These are phyloP conservation scores for Starmerella ratchasimensis DNA, from an alignment of 805 yeast genomes.

Conservation along the genomic window DNA sequence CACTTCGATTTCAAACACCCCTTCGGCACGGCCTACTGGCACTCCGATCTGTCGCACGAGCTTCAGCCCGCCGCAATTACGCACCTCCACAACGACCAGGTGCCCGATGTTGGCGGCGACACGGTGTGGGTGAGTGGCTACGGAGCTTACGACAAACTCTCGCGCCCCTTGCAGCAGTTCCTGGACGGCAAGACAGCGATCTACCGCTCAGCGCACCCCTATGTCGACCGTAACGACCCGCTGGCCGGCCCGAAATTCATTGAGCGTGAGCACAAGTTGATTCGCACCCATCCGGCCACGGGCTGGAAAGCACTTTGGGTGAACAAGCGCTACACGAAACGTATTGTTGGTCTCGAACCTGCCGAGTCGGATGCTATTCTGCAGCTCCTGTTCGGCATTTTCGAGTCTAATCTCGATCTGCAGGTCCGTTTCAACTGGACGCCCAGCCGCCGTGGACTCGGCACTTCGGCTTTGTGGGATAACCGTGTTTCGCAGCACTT, in stretches of 20 bases:
- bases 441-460: slow-evolving; percentile 27
- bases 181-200: slow-evolving; percentile 46
- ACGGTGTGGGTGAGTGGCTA: slow-evolving; percentile 43
- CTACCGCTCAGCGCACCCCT: slow-evolving; percentile 35
- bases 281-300: slow-evolving; percentile 52
- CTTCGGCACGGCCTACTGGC: slow-evolving; percentile 35
- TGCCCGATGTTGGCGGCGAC: slow-evolving; percentile 43
- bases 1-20: slow-evolving; percentile 23
- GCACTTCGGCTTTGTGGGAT: slow-evolving; percentile 38
- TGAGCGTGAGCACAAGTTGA: slow-evolving; percentile 45
- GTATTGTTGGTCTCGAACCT: slow-evolving; percentile 56
- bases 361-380: slow-evolving; percentile 56
- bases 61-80: slow-evolving; percentile 62
- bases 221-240: slow-evolving; percentile 30
- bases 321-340: slow-evolving; percentile 46
- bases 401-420: slow-evolving; percentile 24
- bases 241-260: slow-evolving; percentile 22
- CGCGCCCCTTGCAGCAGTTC: slow-evolving; percentile 35
- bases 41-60: slow-evolving; percentile 66
- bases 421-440: slow-evolving; percentile 41
- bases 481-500: slow-evolving; percentile 40
- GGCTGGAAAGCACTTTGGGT: slow-evolving; percentile 47
- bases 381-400: slow-evolving; percentile 36
- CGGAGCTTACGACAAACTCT: slow-evolving; percentile 41
- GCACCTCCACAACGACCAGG: slow-evolving; percentile 48